Evolutionary conservation across 2,329 filamentous ascomycete species (phyloP).

Genomic region (Fusarium mangiferae): DNA sequence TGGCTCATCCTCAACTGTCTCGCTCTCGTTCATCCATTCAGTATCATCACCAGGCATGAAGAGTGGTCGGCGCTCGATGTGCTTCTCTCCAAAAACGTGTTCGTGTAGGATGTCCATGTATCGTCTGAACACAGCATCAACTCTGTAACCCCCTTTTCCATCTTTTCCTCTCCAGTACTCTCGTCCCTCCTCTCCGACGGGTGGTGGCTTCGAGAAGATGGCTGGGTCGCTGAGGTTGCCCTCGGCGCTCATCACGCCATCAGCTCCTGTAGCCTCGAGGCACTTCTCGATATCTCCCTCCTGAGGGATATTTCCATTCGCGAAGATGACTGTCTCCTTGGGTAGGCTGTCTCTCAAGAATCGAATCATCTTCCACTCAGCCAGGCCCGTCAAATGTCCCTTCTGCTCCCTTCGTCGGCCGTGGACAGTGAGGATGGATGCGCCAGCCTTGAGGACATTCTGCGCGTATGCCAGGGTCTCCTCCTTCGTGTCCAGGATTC

Average conservation of each 20-base stretch:
- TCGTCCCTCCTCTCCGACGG: conserved; percentile 71
- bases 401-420: conserved; percentile 91
- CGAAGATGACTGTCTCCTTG: conserved; percentile 90
- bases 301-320: conserved; percentile 93
- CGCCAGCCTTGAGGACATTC: conserved; percentile 86
- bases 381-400: conserved; percentile 91
- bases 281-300: conserved; percentile 81
- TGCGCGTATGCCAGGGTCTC: conserved; percentile 88
- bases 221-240: conserved; percentile 92
- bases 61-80: conserved; percentile 75
- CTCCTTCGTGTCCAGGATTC: conserved; percentile 87
- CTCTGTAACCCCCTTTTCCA: conserved; percentile 84
- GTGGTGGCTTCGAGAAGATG: conserved; percentile 79
- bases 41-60: conserved; percentile 73
- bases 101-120: conserved; percentile 92
- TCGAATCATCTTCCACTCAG: conserved; percentile 88
- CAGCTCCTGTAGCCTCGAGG: conserved; percentile 84
- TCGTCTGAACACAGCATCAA: conserved; percentile 86
- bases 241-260: conserved; percentile 96
- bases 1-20: conserved; percentile 55
- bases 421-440: conserved; percentile 93
- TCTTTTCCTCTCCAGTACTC: conserved; percentile 89
- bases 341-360: conserved; percentile 87
- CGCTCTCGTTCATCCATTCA: conserved; percentile 55
- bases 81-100: conserved; percentile 74